These are phyloP conservation scores for Cnidoscolus chayamansa DNA, from an alignment of 441 rosid species.

Conservation along the genomic window DNA sequence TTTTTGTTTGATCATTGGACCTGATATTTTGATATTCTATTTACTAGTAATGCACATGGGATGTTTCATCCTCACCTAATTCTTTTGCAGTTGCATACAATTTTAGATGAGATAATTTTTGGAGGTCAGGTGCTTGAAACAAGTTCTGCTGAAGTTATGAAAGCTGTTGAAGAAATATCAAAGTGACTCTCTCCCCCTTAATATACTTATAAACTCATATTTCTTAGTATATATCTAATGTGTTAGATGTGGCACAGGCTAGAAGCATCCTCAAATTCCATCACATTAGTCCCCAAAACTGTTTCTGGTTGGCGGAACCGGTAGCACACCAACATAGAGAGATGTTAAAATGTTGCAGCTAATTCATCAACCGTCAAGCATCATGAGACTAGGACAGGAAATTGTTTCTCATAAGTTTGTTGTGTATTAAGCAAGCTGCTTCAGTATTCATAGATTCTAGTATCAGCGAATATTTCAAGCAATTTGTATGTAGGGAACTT, in stretches of 20 bases:
- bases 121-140: conserved; percentile 98
- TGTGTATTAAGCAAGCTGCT: background rate
- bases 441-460: background rate
- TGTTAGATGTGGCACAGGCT: conserved; percentile 41
- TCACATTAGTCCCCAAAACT: conserved; percentile 65
- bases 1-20: background rate
- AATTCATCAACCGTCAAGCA: background rate
- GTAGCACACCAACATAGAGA: conserved; percentile 19
- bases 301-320: conserved; percentile 79
- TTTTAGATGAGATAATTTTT: conserved; percentile 79
- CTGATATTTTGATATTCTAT: background rate
- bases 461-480: background rate
- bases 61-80: background rate
- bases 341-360: background rate
- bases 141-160: conserved; percentile 73
- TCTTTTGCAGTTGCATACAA: conserved; percentile 67
- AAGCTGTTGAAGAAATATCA: conserved; percentile 80
- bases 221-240: conserved; percentile 3
- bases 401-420: background rate
- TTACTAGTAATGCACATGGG: background rate
- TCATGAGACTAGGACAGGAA: background rate
- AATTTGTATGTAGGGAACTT: background rate
- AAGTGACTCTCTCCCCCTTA: conserved; percentile 45
- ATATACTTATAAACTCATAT: conserved; percentile 6
- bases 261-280: conserved; percentile 73